phyloP scores from a whole-genome alignment of 768 basidiomycete species.

The Tricholoma hemisulphureum region DNA sequence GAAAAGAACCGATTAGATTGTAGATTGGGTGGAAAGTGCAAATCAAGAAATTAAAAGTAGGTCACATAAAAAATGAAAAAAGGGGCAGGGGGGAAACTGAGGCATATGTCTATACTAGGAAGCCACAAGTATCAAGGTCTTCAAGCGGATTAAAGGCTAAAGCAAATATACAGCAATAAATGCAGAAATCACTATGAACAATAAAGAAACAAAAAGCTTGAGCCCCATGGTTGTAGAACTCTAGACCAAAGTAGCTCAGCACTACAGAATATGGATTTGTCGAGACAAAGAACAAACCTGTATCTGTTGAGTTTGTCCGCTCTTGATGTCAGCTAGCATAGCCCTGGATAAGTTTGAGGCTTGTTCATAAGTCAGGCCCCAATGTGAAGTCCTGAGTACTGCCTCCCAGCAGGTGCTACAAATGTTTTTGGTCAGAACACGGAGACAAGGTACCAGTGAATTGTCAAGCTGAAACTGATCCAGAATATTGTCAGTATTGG shows the following conservation, averaged over 20 bases:
- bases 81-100: background rate
- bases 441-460: background rate
- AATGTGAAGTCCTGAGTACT: background rate
- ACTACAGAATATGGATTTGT: background rate
- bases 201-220: background rate
- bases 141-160: background rate
- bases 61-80: background rate
- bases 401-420: background rate
- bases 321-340: background rate
- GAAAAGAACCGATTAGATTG: background rate
- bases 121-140: background rate
- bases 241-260: background rate
- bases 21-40: background rate
- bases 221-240: background rate
- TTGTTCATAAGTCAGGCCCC: background rate
- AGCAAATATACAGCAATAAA: background rate
- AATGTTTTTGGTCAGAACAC: background rate
- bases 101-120: background rate
- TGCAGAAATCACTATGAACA: background rate
- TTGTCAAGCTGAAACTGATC: background rate
- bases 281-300: background rate
- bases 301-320: background rate
- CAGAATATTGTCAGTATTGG: conserved; percentile 3
- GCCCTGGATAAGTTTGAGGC: background rate
- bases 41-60: background rate